Evolutionary conservation across 768 basidiomycete species (phyloP), one percentile per base, ranked within the genome.

Genomic region (Mycena chlorophos): DNA sequence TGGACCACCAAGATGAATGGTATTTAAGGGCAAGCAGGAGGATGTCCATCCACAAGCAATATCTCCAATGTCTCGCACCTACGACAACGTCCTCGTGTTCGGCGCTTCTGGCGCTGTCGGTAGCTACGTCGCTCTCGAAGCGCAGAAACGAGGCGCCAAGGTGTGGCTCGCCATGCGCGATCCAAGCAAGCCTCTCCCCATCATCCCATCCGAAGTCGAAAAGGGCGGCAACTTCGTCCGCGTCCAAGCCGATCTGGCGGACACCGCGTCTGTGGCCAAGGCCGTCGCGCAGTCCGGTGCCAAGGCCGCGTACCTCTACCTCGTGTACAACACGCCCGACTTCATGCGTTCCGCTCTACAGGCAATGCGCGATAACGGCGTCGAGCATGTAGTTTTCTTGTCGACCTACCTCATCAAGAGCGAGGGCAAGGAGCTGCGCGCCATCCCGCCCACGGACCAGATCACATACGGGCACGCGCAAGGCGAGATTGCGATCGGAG

Each of bases 61-160:
- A n/a, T n/a, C n/a, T n/a, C 51, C 39, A 37, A 51, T 46, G 46
- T 38, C 46, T 37, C 57, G 42, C 47, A 31, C 69, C 59, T 77
- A 76, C 55, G 22, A 43, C 40, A 43, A 43, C 40, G 31, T 34
- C 31, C 8, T 34, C 17, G 31, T 34, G 10, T 34, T 34, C 17
- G 31, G 31, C 31, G 10, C 31, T 8, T 8, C 31, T 34, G 31
- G 31, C 31, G 31, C 8, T 8, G 17, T 34, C 31, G 31, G 31
- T 19, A 19, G 40, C 22, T 23, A 10, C 8, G 40, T 20, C 8
- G 40, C 40, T 43, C 40, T 43, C 40, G 40, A 43, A 23, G 40
- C 40, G 8, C 20, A 10, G 14, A 16, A 43, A 19, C 40, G 40
- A 6, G 40, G 40, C 16, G 40, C 40, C 40, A 43, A 43, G 20